Conservation (phyloP, 2,329 filamentous ascomycete genomes). For the Blumeria graminis region DNA sequence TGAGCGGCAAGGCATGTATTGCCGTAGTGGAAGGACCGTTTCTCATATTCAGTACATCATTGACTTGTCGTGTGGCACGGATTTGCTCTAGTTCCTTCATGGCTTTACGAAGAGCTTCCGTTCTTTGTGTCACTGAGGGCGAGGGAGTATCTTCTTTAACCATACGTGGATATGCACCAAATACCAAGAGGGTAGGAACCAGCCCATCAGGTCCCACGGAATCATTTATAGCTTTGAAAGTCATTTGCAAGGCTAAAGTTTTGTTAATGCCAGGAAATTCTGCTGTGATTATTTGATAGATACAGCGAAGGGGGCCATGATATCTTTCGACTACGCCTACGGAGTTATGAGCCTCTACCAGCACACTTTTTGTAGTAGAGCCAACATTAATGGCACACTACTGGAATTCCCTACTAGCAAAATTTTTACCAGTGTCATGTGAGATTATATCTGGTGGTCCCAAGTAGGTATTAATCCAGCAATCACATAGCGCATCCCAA, state of each 20-base stretch:
- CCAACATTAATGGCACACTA: not conserved
- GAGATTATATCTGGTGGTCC: not conserved
- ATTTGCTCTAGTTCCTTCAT: not conserved
- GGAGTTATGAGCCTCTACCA: not conserved
- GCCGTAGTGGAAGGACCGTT: not conserved
- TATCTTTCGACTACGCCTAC: not conserved
- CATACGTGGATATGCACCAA: not conserved
- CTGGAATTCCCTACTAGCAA: not conserved
- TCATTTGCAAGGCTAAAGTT: not conserved
- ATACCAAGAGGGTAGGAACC: not conserved
- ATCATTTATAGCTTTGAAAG: not conserved
- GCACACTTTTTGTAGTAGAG: not conserved
- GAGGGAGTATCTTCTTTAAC: not conserved
- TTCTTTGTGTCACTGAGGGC: not conserved
- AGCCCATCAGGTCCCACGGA: not conserved
- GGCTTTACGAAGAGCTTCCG: not conserved
- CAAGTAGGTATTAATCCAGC: not conserved
- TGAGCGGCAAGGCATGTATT: not conserved
- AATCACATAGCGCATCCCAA: not conserved
- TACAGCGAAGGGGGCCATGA: not conserved
- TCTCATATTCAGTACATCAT: not conserved
- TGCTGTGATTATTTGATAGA: not conserved
- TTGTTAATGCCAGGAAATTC: not conserved
- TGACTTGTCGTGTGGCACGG: not conserved
- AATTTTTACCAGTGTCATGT: not conserved